Evolutionary conservation across 345 rosid genomes (phyloP), one percentile per base, ranked within the genome.

Genomic region (Geranium brycei): DNA sequence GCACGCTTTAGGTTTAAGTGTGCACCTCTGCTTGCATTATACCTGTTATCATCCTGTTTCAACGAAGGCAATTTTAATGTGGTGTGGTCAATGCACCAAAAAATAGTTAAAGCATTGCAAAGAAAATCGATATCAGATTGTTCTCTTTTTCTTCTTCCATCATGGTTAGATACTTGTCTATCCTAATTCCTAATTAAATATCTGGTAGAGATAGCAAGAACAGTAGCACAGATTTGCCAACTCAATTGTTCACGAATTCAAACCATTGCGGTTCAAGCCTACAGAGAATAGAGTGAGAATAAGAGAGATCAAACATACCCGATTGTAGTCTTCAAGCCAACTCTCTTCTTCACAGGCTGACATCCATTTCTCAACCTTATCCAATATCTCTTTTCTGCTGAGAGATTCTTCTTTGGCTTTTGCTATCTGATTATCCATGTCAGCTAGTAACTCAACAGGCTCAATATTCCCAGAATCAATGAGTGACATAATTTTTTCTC

Each of bases 301-400:
- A 16, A 66, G 40, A 13, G 40, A 55, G 68, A 17, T 11, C 41
- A 35, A 35, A 35, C 10, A 35, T 81, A 90, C 99, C 89, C 97
- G 81, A 66, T 83, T 91, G 72, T 93, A 93, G 68, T 93, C 99
- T 68, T 93, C 99, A 28, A 93, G 89, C 99, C 99, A 93, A 72
- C 95, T 93, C 84, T 93, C 99, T 83, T 93, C 99, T 82, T 93
- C 99, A 76, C 96, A 93, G 72, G 96, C 95, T 57, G 88, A 88
- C 97, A 87, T 93, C 99, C 99, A 93, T 76, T 88, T 93, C 81
- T 93, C 99, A 18, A 93, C 97, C 77, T 91, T 84, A 70, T 93
- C 97, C 81, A 93, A 77, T 71, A 90, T 93, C 2, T 93, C 99
- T 81, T 82, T 93, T 69, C 99, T 82, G 78, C 97, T 93, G 60